phyloP scores from a whole-genome alignment of 345 rosid species.

The Microcos paniculata region DNA sequence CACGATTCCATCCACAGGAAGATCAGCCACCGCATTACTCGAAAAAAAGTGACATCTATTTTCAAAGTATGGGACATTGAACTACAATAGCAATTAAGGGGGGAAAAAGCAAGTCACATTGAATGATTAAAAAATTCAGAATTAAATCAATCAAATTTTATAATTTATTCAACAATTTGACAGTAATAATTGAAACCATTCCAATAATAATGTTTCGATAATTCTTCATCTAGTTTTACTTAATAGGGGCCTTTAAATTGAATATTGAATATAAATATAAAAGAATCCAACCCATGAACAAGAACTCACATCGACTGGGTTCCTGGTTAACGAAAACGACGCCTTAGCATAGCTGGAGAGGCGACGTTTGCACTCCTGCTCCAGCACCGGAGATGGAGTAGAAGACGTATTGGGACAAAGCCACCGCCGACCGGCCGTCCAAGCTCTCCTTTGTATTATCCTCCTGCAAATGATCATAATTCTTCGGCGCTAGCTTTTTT shows the following conservation, averaged over 20 bases:
- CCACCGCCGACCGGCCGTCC: conserved; percentile 20
- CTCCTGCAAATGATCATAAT: conserved; percentile 38
- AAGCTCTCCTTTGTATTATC: conserved; percentile 27
- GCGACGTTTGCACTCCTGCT: background rate
- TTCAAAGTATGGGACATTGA: conserved; percentile 21
- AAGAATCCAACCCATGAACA: background rate
- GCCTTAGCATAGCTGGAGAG: conserved; percentile 13
- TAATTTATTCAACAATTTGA: background rate
- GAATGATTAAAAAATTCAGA: background rate
- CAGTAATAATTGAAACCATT: background rate
- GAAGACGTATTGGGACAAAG: conserved; percentile 17
- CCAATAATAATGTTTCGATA: background rate
- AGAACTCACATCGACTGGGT: conserved; percentile 32
- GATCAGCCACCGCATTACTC: conserved; percentile 47
- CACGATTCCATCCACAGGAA: conserved; percentile 36
- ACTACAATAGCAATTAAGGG: conserved; percentile 18
- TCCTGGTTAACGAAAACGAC: conserved; percentile 7
- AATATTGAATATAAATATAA: background rate
- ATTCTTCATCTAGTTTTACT: background rate
- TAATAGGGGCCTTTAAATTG: too few species aligned
- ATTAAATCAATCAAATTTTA: background rate
- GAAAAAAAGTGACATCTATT: conserved; percentile 48
- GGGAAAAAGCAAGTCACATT: background rate
- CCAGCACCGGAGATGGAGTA: background rate
- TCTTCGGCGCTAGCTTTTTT: background rate